Conservation (phyloP, 495 filamentous ascomycete genomes). For the Penicillium parvum region DNA sequence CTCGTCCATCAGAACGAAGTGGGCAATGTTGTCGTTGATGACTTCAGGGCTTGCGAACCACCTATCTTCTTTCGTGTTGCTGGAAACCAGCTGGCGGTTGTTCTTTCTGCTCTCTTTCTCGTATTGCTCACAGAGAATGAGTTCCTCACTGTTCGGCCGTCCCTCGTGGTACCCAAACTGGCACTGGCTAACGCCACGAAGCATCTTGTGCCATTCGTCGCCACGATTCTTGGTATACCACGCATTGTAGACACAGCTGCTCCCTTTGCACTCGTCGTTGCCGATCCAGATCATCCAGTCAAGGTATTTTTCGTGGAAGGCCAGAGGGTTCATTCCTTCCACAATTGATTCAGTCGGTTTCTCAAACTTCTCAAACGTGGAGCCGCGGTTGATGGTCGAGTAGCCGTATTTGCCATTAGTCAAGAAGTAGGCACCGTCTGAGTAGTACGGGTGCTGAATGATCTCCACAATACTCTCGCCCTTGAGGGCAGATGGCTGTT, state of each 20-base stretch:
- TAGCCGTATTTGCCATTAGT: constrained; percentile 63
- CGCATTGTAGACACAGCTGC: constrained; percentile 63
- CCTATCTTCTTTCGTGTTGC: constrained; percentile 54
- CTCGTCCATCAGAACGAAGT: constrained; percentile 89
- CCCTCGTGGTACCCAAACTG: constrained; percentile 71
- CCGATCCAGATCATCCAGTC: constrained; percentile 94
- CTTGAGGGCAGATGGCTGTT: constrained; percentile 48
- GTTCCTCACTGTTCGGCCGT: constrained; percentile 53
- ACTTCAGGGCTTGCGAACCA: constrained; percentile 56
- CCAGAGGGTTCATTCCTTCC: constrained; percentile 46
- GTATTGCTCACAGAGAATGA: constrained; percentile 78
- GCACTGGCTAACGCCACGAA: constrained; percentile 68
- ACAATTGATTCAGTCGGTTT: constrained; percentile 39
- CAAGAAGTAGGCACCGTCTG: constrained; percentile 80
- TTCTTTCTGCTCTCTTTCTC: constrained; percentile 55
- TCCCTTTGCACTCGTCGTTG: constrained; percentile 49
- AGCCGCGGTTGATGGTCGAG: constrained; percentile 73
- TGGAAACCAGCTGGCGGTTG: constrained; percentile 65
- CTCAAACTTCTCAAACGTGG: constrained; percentile 62
- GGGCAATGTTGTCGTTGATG: constrained; percentile 64
- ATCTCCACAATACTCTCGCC: constrained; percentile 62
- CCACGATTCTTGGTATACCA: constrained; percentile 72
- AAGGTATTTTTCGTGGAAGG: constrained; percentile 74
- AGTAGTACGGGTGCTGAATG: constrained; percentile 69
- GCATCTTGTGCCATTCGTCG: constrained; percentile 64